These are phyloP conservation scores for Dioscorea cayenensis DNA, from an alignment of 116 monocot species.

Conservation along the genomic window DNA sequence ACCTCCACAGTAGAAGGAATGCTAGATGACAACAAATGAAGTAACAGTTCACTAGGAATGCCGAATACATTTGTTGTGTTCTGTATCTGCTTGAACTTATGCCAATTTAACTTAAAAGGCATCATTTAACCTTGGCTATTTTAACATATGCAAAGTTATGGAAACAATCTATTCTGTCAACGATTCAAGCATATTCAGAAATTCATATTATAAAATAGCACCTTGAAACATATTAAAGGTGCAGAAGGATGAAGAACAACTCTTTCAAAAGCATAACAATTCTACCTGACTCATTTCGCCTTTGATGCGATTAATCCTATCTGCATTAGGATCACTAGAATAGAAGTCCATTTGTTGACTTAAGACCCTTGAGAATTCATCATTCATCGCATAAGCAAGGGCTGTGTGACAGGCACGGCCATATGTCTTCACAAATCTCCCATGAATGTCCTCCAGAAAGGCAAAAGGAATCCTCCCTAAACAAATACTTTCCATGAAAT, in stretches of 20 bases:
- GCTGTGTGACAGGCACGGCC: constrained; percentile 94
- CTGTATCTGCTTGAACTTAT: too few species aligned
- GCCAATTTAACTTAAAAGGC: too few species aligned
- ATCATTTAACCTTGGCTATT: too few species aligned
- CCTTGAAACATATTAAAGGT: background rate
- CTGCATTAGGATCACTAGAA: constrained; percentile 95
- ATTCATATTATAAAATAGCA: background rate
- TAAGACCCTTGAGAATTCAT: constrained; percentile 94
- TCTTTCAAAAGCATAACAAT: background rate
- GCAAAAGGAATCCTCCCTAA: constrained; percentile 92
- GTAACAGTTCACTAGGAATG: too few species aligned
- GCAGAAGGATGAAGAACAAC: background rate
- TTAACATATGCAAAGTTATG: too few species aligned
- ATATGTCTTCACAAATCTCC: constrained; percentile 88
- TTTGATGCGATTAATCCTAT: constrained; percentile 86
- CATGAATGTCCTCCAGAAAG: constrained; percentile 95
- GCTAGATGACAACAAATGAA: too few species aligned
- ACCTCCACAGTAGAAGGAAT: too few species aligned
- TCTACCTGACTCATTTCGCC: constrained; percentile 98
- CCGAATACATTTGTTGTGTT: too few species aligned
- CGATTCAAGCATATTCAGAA: too few species aligned
- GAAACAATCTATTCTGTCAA: too few species aligned
- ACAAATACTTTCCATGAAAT: too few species aligned
- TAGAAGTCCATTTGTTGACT: constrained; percentile 94
- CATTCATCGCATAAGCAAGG: constrained; percentile 96